A percentile compares a stretch with the other conserved stretches of the same genome.
Conservation (phyloP, 106 monocot species). For the Chionographis japonica region DNA sequence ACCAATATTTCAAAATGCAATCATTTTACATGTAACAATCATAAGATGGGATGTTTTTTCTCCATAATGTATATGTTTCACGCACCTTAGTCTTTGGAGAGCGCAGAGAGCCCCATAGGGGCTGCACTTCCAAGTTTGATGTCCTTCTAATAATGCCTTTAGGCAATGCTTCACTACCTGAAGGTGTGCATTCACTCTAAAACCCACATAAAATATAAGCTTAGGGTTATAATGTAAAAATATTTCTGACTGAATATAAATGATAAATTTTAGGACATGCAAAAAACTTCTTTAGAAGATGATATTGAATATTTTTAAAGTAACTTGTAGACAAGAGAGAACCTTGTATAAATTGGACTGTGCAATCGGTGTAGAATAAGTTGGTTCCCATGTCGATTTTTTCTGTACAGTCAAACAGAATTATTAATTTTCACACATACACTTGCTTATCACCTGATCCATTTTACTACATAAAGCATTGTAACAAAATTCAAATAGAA, state of each 20-base stretch:
- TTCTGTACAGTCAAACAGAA: slow-evolving; percentile 13
- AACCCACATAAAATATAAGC: not conserved
- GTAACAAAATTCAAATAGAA: too few relatives aligned
- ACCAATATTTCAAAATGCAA: too few relatives aligned
- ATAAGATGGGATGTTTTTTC: not conserved
- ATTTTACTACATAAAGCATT: too few relatives aligned
- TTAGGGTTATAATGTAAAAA: too few relatives aligned
- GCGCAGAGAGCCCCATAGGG: slow-evolving; percentile 33
- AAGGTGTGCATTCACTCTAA: slow-evolving; percentile 39
- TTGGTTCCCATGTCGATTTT: slow-evolving; percentile 7
- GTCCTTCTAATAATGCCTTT: slow-evolving; percentile 61
- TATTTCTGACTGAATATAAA: too few relatives aligned
- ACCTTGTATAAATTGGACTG: slow-evolving; percentile 14
- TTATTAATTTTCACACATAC: not conserved
- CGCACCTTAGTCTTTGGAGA: slow-evolving; percentile 34
- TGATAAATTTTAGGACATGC: too few relatives aligned
- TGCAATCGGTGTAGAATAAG: slow-evolving; percentile 1
- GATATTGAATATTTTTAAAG: not conserved
- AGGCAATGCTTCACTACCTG: slow-evolving; percentile 70
- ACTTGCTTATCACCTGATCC: too few relatives aligned
- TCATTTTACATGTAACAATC: too few relatives aligned
- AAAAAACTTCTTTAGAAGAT: too few relatives aligned
- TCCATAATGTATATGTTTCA: not conserved
- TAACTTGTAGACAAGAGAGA: not conserved
- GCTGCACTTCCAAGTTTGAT: slow-evolving; percentile 70